Conservation (phyloP, 345 rosid genomes). For the Eucalyptus camaldulensis region DNA sequence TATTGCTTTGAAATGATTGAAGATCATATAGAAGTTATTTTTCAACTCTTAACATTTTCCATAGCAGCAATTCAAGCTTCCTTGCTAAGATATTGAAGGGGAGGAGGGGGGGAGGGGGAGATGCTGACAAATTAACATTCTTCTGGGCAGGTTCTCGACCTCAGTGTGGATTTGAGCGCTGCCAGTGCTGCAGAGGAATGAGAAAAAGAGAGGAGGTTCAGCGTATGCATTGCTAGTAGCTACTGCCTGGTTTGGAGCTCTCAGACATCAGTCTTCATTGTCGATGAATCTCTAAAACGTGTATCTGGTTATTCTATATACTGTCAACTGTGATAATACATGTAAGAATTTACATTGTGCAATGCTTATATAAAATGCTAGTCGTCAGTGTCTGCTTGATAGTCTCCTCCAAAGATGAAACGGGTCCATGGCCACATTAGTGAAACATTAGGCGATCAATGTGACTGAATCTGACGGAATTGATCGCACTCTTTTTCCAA, state of each 20-base stretch:
- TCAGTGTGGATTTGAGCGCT: constrained; percentile 81
- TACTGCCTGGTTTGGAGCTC: neutral
- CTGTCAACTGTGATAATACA: neutral
- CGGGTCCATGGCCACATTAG: neutral
- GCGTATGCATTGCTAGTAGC: neutral
- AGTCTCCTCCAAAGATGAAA: neutral
- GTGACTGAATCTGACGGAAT: neutral
- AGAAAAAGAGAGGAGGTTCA: neutral
- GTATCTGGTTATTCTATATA: neutral
- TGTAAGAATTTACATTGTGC: neutral
- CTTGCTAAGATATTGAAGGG: neutral
- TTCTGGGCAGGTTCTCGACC: constrained; percentile 51
- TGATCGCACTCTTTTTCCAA: neutral
- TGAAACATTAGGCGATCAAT: neutral
- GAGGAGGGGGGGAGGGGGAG: neutral
- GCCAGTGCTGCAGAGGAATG: constrained; percentile 91
- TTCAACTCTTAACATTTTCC: neutral
- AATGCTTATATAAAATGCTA: neutral
- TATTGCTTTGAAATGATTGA: neutral
- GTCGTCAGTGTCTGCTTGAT: neutral
- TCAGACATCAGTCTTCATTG: neutral
- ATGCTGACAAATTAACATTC: neutral
- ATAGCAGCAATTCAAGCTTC: neutral
- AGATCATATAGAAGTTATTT: neutral
- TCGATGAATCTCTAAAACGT: neutral